Base-by-base conservation (phyloP, 2,329 filamentous ascomycete genomes). In the Annulohypoxylon truncatum region DNA sequence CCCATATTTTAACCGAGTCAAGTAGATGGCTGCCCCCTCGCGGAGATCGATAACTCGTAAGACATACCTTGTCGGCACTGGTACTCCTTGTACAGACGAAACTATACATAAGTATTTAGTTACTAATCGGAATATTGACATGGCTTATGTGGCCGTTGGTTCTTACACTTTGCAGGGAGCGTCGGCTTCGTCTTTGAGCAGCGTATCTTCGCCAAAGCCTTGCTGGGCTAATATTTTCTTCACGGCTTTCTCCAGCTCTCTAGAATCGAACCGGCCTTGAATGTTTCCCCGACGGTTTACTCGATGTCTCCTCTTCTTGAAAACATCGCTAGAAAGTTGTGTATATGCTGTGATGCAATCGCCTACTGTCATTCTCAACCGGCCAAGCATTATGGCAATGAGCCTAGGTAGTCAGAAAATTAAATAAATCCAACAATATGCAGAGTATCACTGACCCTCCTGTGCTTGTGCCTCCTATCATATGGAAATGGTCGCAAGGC, bases 61-160 rank as follows among this genome's bases (percentile, higher is more conserved):
- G 28, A 4, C 53, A 40, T 35, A 29, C 26, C 10, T 28, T 56
- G 9, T 47, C 53, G n/a, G 53, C 22, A 28, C 44, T 56, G 18
- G 29, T 15, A 40, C 44, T 56, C 38, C 53, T 57, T 4, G 54
- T 31, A 18, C 54, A 57, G 22, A 57, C 54, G 26, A 57, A 56
- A 2, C 52, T 56, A 46, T 38, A 18, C n/a, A 18, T 9, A 8
- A 18, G 6, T 6, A 46, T 4, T 15, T 56, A 12, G 38, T 40
- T 18, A n/a, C n/a, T n/a, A 24, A 15, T 18, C 26, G 7, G 26
- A 38, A 7, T 38, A 18, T 9, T 15, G 35, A 15, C n/a, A 18
- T 18, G 4, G 2, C n/a, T 38, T 38, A 15, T 15, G 5, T 18
- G n/a, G n/a, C 4, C 10, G 2, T 5, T 38, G 5, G 35, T 38